A percentile compares a stretch with the other conserved stretches of the same genome.
Evolutionary conservation across 139 green algal species (phyloP).

Genomic region (Tetraselmis striata): DNA sequence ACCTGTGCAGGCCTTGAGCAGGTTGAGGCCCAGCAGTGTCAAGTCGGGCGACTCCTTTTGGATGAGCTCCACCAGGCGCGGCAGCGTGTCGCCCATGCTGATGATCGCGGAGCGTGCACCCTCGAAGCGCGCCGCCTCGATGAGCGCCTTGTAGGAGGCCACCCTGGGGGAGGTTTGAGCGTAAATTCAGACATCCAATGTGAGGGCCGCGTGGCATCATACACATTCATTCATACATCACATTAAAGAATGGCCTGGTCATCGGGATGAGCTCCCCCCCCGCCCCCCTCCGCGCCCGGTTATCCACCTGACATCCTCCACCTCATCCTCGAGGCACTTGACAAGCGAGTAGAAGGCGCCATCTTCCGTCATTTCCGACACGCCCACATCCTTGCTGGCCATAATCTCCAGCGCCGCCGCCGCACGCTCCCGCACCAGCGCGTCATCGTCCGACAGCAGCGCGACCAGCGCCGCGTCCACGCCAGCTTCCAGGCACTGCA

Average conservation of each 20-base stretch:
- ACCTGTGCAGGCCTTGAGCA: background rate
- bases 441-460: background rate
- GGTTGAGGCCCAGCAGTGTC: background rate
- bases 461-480: background rate
- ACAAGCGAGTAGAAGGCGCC: background rate
- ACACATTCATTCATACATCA: too few relatives aligned
- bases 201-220: too few relatives aligned
- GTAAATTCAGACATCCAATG: too few relatives aligned
- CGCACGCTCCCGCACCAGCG: background rate
- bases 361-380: background rate
- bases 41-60: background rate
- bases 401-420: background rate
- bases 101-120: background rate
- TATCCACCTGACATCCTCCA: background rate
- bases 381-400: background rate
- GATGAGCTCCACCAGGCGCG: background rate
- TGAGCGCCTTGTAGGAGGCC: background rate
- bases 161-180: too few relatives aligned
- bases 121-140: background rate
- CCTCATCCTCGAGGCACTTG: background rate
- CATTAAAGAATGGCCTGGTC: too few relatives aligned
- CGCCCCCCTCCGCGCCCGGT: too few relatives aligned
- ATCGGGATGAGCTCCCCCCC: too few relatives aligned
- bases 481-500: background rate
- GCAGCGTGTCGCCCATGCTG: background rate